Conservation (phyloP, 176 grass and related monocot genomes). For the Cocos nucifera region DNA sequence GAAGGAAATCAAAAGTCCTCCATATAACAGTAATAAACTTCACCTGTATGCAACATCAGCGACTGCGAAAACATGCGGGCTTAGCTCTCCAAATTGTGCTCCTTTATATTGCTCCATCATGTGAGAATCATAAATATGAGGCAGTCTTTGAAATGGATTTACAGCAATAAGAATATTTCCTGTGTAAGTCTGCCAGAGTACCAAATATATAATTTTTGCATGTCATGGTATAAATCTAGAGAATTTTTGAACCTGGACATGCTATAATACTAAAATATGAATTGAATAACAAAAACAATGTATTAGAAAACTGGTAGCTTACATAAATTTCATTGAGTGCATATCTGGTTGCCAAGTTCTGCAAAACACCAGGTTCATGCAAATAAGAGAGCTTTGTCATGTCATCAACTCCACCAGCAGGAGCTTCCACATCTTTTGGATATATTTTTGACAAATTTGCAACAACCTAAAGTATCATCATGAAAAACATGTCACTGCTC, state of each 20-base stretch:
- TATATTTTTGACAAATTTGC: constrained; percentile 77
- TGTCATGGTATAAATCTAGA: no score
- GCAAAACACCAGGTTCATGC: constrained; percentile 89
- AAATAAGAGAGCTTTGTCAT: constrained; percentile 99
- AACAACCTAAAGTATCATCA: constrained; percentile 37
- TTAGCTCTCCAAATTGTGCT: constrained; percentile 91
- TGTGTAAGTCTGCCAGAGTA: constrained; percentile 75
- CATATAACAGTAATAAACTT: constrained; percentile 9
- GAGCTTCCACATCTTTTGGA: constrained; percentile 96
- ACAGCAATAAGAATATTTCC: constrained; percentile 98
- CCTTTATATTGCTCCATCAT: constrained; percentile 99
- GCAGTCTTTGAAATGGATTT: constrained; percentile 96
- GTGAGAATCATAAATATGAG: constrained; percentile 81
- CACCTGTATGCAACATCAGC: constrained; percentile 96
- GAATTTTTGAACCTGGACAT: no score
- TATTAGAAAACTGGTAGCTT: constrained; percentile 12
- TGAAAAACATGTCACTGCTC: neutral
- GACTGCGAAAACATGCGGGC: constrained; percentile 97
- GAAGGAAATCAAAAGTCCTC: neutral
- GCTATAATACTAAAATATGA: constrained; percentile 6
- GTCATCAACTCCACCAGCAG: constrained; percentile 92
- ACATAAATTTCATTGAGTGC: constrained; percentile 99
- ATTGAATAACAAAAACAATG: neutral
- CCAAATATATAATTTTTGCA: constrained; percentile 1
- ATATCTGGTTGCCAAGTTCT: constrained; percentile 85